These are phyloP conservation scores for Scheffersomyces coipomensis DNA, from an alignment of 805 yeast genomes.

Conservation along the genomic window DNA sequence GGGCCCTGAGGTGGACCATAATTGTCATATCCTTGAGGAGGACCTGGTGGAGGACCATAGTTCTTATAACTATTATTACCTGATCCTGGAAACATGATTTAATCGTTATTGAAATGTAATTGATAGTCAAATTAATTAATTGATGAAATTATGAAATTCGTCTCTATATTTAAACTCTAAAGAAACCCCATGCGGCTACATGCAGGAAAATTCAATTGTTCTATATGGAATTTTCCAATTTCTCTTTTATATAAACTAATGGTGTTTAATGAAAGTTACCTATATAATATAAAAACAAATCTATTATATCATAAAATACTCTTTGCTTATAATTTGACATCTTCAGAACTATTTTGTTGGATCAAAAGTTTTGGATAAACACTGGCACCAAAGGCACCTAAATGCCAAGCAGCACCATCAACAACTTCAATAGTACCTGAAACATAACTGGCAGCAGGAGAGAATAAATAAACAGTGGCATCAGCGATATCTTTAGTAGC, in stretches of 20 bases:
- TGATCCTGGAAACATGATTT: slow-evolving; percentile 19
- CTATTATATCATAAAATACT: neutral
- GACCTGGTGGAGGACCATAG: slow-evolving; percentile 1
- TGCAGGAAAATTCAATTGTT: too few species aligned
- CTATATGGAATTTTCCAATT: too few species aligned
- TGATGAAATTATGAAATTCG: too few species aligned
- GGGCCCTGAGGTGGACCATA: slow-evolving; percentile 20
- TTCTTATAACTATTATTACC: slow-evolving; percentile 9
- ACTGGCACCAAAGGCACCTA: slow-evolving; percentile 44
- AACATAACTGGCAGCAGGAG: slow-evolving; percentile 76
- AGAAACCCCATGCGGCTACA: too few species aligned
- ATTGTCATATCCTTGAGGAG: slow-evolving; percentile 4
- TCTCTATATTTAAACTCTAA: too few species aligned
- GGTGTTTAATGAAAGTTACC: neutral
- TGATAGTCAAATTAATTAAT: neutral
- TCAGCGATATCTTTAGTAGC: slow-evolving; percentile 78
- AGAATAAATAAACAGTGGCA: slow-evolving; percentile 78
- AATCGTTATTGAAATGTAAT: too few species aligned
- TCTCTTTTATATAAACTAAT: too few species aligned
- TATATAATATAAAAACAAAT: neutral
- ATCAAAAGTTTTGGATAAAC: slow-evolving; percentile 32
- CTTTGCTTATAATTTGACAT: slow-evolving; percentile 17
- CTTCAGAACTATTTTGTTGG: slow-evolving; percentile 21
- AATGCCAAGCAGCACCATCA: slow-evolving; percentile 91
- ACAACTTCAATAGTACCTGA: slow-evolving; percentile 79